These are phyloP conservation scores for Tritrichomonas musculus DNA, from an alignment of 208 protist species.

Conservation along the genomic window DNA sequence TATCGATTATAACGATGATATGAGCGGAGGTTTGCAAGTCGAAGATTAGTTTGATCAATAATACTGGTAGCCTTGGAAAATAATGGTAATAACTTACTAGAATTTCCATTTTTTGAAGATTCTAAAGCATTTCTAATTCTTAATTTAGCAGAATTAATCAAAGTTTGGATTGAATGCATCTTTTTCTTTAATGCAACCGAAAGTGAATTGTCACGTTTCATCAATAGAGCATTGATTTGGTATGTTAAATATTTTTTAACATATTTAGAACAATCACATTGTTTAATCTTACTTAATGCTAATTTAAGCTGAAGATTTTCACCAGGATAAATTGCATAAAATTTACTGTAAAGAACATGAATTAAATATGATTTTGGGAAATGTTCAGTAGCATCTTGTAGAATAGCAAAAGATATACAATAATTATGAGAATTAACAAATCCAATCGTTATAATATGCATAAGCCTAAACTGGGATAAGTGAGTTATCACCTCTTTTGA, in stretches of 20 bases:
- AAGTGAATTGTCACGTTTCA: background rate
- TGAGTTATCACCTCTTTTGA: too few species aligned
- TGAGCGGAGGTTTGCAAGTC: background rate
- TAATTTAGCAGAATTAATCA: background rate
- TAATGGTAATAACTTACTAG: background rate
- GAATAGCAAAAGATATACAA: background rate
- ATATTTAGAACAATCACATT: too few species aligned
- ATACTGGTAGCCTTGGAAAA: background rate
- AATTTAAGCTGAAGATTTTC: background rate
- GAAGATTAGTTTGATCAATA: background rate
- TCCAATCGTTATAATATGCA: background rate
- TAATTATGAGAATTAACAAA: background rate
- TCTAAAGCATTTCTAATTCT: background rate
- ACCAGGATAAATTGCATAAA: constrained; percentile 16
- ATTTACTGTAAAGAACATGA: background rate
- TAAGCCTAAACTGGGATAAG: background rate
- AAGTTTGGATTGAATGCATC: background rate
- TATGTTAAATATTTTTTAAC: background rate
- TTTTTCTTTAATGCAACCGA: background rate
- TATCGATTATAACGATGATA: constrained; percentile 3
- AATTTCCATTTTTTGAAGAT: background rate
- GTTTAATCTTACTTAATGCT: background rate
- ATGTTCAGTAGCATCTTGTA: background rate
- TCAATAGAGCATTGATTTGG: background rate
- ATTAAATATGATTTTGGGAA: background rate